These are phyloP conservation scores for Penstemon davidsonii DNA, from an alignment of 257 asterid genomes.

Conservation along the genomic window DNA sequence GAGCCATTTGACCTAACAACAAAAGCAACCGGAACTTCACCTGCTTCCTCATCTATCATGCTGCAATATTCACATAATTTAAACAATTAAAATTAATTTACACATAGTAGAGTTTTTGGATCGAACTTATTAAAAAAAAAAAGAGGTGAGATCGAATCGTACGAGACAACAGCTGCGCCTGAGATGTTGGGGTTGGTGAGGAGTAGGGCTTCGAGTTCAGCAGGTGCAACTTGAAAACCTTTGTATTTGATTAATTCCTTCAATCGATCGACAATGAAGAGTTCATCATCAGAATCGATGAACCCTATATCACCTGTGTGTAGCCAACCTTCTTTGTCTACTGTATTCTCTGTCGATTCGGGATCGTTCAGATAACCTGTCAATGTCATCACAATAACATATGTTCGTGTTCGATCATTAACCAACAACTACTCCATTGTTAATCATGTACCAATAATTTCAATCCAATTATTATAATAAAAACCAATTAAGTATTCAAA, in stretches of 20 bases:
- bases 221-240: conserved; percentile 95
- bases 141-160: conserved; percentile 22
- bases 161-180: conserved; percentile 89
- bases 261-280: conserved; percentile 82
- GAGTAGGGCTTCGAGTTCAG: conserved; percentile 85
- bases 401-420: too few species aligned
- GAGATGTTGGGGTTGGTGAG: conserved; percentile 67
- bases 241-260: conserved; percentile 85
- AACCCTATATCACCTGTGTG: conserved; percentile 87
- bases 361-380: conserved; percentile 76
- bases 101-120: background rate
- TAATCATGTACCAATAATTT: too few species aligned
- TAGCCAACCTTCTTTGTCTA: conserved; percentile 91
- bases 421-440: too few species aligned
- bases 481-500: too few species aligned
- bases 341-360: conserved; percentile 62
- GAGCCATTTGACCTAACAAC: conserved; percentile 50
- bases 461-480: too few species aligned
- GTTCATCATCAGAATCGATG: conserved; percentile 80
- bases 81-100: background rate
- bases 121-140: background rate
- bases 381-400: too few species aligned
- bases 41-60: conserved; percentile 59
- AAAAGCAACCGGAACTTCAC: conserved; percentile 72
- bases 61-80: conserved; percentile 30